Conservation (phyloP, 2,329 filamentous ascomycete genomes). For the Drechslerella stenobrocha region DNA sequence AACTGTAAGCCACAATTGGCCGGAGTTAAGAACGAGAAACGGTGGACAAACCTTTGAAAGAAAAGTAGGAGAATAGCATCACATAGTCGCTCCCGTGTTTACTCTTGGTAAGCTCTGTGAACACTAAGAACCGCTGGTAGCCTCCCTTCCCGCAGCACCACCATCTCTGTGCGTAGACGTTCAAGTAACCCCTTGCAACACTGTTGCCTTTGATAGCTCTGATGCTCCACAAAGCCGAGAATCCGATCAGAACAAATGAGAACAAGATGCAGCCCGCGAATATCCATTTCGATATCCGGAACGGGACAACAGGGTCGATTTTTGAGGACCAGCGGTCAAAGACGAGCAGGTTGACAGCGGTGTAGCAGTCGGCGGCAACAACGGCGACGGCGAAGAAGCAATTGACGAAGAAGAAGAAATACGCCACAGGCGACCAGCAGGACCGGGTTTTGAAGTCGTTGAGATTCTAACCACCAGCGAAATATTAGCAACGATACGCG, state of each 20-base stretch:
- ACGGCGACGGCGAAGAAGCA: constrained; percentile 30
- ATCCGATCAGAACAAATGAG: constrained; percentile 78
- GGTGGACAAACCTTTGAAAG: constrained; percentile 63
- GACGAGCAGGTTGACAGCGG: constrained; percentile 82
- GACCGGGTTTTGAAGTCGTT: constrained; percentile 46
- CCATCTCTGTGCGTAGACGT: constrained; percentile 79
- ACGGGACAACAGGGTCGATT: constrained; percentile 75
- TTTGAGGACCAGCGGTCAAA: constrained; percentile 88
- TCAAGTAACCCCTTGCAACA: constrained; percentile 87
- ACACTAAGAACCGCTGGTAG: constrained; percentile 88
- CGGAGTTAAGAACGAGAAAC: neutral
- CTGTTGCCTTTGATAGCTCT: constrained; percentile 81
- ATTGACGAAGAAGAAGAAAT: constrained; percentile 47
- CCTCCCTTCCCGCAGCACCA: constrained; percentile 78
- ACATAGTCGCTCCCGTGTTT: constrained; percentile 89
- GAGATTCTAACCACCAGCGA: constrained; percentile 19
- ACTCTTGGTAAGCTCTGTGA: constrained; percentile 85
- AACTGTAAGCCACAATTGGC: constrained; percentile 5
- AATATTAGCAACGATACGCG: neutral
- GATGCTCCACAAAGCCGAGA: constrained; percentile 76
- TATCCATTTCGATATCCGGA: constrained; percentile 87
- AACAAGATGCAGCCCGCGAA: constrained; percentile 90
- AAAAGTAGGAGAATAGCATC: constrained; percentile 88
- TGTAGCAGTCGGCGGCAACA: constrained; percentile 64
- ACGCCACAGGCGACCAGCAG: constrained; percentile 42